Base-by-base conservation (phyloP, 495 filamentous ascomycete species). In the Penicillium canescens region DNA sequence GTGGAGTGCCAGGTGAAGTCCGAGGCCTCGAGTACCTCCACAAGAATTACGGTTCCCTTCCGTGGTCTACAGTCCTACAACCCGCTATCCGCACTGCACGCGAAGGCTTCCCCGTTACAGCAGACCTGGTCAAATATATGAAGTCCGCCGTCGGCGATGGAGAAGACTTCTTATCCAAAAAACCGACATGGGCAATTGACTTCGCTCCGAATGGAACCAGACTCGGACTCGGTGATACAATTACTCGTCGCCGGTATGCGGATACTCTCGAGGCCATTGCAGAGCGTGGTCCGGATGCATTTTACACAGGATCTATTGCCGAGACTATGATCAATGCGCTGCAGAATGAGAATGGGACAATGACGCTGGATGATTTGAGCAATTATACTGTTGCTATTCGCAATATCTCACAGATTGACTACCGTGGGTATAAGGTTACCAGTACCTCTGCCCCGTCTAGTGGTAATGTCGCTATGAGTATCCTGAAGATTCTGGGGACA, bases 151-250 rank as follows among this genome's bases (percentile, higher is more conserved):
- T 72, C 3, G 63, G 57, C 3, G 54, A 57, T 42, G 63, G 61
- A 4, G 63, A 70, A 31, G 77, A 89, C 49, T 95, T 96, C 56
- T 68, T 96, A 0, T 75, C 82, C 0, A 75, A 85, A 0, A 81
- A 96, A 51, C 88, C 89, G 0, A 78, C 80, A 1, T 96, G 89
- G 86, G 89, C 91, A 4, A 62, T 88, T 18, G 92, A 97, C 56
- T 97, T 96, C 67, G 91, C 92, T 12, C 92, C 92, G 0, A 86
- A 92, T 47, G 87, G 87, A 4, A 86, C 80, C 1, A 72, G 87
- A 3, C 61, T 96, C 0, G 76, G 78, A 10, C 64, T 91, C 8
- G 88, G 87, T 10, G 90, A 96, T 35, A 86, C 68, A 0, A 88
- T 97, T 46, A 92, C 89, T 0, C 75, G 91, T 23, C 86, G 83